Evolutionary conservation across 371 early-diverging fungal genomes (phyloP).

Genomic region (Mortierella polycephala): DNA sequence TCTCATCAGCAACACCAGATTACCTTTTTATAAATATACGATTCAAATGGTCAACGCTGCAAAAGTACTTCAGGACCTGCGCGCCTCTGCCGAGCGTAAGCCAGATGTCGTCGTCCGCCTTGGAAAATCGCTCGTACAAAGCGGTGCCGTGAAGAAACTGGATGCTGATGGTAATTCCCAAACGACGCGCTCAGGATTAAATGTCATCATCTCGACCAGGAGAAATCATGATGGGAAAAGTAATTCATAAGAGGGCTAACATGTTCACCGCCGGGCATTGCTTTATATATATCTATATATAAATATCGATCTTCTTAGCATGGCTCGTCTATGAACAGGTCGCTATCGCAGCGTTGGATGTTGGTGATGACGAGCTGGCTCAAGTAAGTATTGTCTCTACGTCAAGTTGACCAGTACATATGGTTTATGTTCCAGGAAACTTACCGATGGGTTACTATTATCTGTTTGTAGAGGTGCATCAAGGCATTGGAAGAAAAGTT

Average conservation of each 20-base stretch:
- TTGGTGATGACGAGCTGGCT: conserved; percentile 73
- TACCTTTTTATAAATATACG: too few relatives aligned
- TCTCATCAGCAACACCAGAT: too few relatives aligned
- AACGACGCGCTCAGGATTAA: too few relatives aligned
- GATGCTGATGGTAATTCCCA: conserved; percentile 54
- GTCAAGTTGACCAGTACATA: background rate
- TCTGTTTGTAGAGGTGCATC: conserved; percentile 61
- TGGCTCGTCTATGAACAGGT: conserved; percentile 89
- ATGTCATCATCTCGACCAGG: conserved; percentile 8
- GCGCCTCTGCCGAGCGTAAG: conserved; percentile 57
- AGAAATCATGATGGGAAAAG: background rate
- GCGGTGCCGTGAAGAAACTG: conserved; percentile 46
- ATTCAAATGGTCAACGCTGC: conserved; percentile 48
- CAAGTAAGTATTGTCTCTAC: conserved; percentile 55
- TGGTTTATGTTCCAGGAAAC: background rate
- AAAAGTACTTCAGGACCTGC: conserved; percentile 56
- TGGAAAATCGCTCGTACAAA: conserved; percentile 48
- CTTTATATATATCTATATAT: background rate
- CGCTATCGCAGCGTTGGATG: conserved; percentile 81
- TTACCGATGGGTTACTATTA: background rate
- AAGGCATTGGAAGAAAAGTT: conserved; percentile 69
- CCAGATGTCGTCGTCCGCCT: conserved; percentile 56
- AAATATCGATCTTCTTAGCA: conserved; percentile 51
- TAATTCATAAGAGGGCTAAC: too few relatives aligned
- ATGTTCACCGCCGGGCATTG: conserved; percentile 1